Evolutionary conservation across 2,329 filamentous ascomycete species (phyloP).

Genomic region (Emmonsiellopsis sp.): DNA sequence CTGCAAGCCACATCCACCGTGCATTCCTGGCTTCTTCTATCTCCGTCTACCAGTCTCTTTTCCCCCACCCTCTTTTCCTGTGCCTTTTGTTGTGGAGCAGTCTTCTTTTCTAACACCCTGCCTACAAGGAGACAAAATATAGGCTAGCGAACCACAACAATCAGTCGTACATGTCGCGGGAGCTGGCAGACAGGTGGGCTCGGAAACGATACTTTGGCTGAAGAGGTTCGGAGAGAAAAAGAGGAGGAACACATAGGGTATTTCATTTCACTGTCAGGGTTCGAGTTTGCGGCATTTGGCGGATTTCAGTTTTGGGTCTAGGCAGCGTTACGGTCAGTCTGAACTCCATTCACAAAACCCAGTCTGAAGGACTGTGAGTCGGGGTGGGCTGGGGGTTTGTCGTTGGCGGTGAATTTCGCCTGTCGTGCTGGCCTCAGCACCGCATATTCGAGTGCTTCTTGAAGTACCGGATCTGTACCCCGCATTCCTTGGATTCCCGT

Average conservation of each 20-base stretch:
- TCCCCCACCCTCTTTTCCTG: neutral
- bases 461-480: neutral
- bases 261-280: no score
- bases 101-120: neutral
- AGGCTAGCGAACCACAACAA: neutral
- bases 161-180: conserved; percentile 42
- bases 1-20: neutral
- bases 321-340: no score
- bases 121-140: neutral
- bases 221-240: conserved; percentile 10
- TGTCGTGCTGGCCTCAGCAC: no score
- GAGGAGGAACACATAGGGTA: conserved; percentile 4
- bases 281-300: no score
- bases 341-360: no score
- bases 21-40: neutral
- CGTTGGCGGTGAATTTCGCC: no score
- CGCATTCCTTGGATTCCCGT: neutral
- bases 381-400: no score
- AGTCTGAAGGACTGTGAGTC: no score
- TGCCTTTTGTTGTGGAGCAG: neutral
- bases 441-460: no score
- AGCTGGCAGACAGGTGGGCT: conserved; percentile 42
- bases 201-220: conserved; percentile 37
- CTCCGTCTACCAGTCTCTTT: neutral
- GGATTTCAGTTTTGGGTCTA: no score